Conservation (phyloP, 768 basidiomycete species). For the Xerocomus brunneocitrinus region DNA sequence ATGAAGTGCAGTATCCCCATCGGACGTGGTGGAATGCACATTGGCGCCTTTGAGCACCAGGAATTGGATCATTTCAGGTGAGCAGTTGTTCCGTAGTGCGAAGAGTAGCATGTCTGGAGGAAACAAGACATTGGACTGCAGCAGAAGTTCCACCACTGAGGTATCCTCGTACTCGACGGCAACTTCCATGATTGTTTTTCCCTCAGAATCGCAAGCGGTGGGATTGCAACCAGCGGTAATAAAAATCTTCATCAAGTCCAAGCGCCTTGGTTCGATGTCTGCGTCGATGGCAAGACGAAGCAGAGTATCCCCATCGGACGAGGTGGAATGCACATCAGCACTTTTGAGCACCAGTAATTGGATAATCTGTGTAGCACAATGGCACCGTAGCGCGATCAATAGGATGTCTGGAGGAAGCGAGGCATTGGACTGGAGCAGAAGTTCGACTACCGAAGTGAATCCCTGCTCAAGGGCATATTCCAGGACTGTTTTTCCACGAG, state of each 20-base stretch:
- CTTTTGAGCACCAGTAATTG: background rate
- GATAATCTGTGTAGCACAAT: too few species aligned
- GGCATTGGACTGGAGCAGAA: background rate
- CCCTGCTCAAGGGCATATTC: background rate
- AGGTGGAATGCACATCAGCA: background rate
- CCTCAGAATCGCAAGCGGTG: too few species aligned
- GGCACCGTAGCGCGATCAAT: too few species aligned
- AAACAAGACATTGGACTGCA: background rate
- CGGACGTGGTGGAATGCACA: background rate
- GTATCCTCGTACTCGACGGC: background rate
- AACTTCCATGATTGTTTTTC: background rate
- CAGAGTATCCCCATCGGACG: background rate
- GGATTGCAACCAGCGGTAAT: too few species aligned
- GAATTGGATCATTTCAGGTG: background rate
- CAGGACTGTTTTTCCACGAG: background rate
- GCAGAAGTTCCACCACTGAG: background rate
- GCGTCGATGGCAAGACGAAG: background rate
- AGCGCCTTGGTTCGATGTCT: too few species aligned
- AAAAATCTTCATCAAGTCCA: too few species aligned
- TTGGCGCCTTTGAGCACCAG: background rate
- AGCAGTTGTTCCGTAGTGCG: background rate
- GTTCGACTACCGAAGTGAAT: background rate
- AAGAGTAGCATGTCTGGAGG: background rate
- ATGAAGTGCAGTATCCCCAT: background rate
- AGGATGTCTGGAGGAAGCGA: background rate